These are phyloP conservation scores for Saksenaea vasiformis DNA, from an alignment of 371 early-diverging fungal species.

Conservation along the genomic window DNA sequence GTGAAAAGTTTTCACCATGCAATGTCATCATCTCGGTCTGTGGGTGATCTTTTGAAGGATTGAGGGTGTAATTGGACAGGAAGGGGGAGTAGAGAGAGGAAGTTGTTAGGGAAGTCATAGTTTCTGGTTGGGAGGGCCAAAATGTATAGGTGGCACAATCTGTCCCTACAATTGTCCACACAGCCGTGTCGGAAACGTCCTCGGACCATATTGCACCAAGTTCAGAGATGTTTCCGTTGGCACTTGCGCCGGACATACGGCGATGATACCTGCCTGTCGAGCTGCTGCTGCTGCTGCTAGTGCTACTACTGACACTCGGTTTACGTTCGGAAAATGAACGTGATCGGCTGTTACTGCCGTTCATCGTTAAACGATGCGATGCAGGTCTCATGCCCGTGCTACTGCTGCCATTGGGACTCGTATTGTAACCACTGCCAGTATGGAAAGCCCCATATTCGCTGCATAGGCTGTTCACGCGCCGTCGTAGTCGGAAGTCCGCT, in stretches of 20 bases:
- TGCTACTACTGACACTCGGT: constrained; percentile 20
- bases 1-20: constrained; percentile 63
- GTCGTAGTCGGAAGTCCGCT: constrained; percentile 8
- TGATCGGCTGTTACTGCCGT: neutral
- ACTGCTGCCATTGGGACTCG: no score
- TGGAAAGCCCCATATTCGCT: constrained; percentile 3
- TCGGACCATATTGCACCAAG: constrained; percentile 68
- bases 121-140: constrained; percentile 42
- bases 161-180: constrained; percentile 90
- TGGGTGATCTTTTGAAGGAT: neutral
- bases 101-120: neutral
- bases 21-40: constrained; percentile 18
- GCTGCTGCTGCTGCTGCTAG: constrained; percentile 15
- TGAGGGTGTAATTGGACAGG: constrained; percentile 17
- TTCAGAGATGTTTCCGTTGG: constrained; percentile 4
- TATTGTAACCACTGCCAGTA: neutral
- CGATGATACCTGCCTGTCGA: neutral
- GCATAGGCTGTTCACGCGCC: constrained; percentile 22
- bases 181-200: constrained; percentile 84
- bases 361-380: constrained; percentile 14
- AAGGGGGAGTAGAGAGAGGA: constrained; percentile 12
- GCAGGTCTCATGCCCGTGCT: neutral
- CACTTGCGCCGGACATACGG: constrained; percentile 16
- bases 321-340: constrained; percentile 21
- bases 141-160: constrained; percentile 78